These are phyloP conservation scores for Pseudopyrenochaeta lycopersici DNA, from an alignment of 2,329 filamentous ascomycete species.

Conservation along the genomic window DNA sequence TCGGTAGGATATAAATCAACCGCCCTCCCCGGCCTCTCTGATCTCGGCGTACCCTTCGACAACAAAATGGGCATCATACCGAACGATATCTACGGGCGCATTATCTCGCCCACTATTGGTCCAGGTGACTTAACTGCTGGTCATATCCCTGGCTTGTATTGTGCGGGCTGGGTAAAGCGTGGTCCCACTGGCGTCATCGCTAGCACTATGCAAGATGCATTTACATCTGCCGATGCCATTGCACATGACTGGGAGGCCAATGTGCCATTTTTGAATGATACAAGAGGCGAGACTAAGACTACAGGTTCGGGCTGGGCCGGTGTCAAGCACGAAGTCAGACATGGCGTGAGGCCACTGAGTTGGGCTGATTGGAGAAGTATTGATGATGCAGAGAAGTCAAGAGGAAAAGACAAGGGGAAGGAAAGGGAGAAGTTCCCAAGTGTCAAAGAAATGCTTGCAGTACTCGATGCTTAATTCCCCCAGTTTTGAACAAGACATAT, in stretches of 20 bases:
- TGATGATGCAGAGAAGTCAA: slow-evolving; percentile 76
- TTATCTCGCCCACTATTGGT: slow-evolving; percentile 57
- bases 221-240: slow-evolving; percentile 85
- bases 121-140: slow-evolving; percentile 55
- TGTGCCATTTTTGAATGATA: slow-evolving; percentile 59
- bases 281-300: slow-evolving; percentile 40
- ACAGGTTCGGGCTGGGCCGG: slow-evolving; percentile 77
- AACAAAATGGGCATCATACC: slow-evolving; percentile 75
- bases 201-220: slow-evolving; percentile 94
- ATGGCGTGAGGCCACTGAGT: slow-evolving; percentile 69
- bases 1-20: slow-evolving; percentile 95
- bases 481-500: too few relatives aligned
- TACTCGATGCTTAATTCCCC: slow-evolving; percentile 47
- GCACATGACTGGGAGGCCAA: slow-evolving; percentile 74
- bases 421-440: slow-evolving; percentile 73
- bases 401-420: slow-evolving; percentile 75
- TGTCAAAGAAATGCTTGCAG: slow-evolving; percentile 66
- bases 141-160: slow-evolving; percentile 80
- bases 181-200: slow-evolving; percentile 96
- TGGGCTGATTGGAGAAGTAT: slow-evolving; percentile 92
- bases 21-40: slow-evolving; percentile 75
- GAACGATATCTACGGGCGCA: slow-evolving; percentile 82
- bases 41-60: slow-evolving; percentile 82
- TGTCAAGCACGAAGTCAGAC: slow-evolving; percentile 67
- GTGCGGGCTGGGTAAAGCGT: slow-evolving; percentile 94